Evolutionary conservation across 106 monocot genomes (phyloP).

Genomic region (Dactylorhiza incarnata): DNA sequence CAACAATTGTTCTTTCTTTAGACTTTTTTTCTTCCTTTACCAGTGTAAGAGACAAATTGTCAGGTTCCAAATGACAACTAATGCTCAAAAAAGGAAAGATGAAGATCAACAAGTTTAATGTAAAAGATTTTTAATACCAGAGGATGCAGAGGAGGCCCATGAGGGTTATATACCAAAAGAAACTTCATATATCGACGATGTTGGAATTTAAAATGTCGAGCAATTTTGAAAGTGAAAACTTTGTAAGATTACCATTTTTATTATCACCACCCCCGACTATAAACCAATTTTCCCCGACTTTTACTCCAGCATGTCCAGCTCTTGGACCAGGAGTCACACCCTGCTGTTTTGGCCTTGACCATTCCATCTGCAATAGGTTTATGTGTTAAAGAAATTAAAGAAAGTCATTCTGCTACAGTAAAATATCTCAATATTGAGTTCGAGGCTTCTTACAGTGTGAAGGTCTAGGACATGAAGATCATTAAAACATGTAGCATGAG

Average conservation of each 20-base stretch:
- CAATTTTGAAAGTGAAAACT: background rate
- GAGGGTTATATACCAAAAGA: too few relatives aligned
- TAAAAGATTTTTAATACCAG: too few relatives aligned
- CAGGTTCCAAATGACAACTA: too few relatives aligned
- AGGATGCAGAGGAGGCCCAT: too few relatives aligned
- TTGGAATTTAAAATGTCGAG: background rate
- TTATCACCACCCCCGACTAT: slow-evolving; percentile 96
- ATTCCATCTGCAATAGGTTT: slow-evolving; percentile 80
- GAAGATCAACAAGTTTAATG: too few relatives aligned
- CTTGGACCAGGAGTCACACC: slow-evolving; percentile 73
- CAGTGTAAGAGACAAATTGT: too few relatives aligned
- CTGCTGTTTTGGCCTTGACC: slow-evolving; percentile 87
- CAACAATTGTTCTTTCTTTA: too few relatives aligned
- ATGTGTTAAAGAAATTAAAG: slow-evolving; percentile 7
- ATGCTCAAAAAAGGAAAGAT: too few relatives aligned
- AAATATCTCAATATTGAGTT: slow-evolving; percentile 3
- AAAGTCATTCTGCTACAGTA: background rate
- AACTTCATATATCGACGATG: background rate
- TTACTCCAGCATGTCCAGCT: slow-evolving; percentile 95
- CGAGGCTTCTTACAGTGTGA: slow-evolving; percentile 54
- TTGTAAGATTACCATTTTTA: slow-evolving; percentile 53
- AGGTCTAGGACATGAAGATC: slow-evolving; percentile 97
- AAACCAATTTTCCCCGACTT: slow-evolving; percentile 94
- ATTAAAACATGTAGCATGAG: slow-evolving; percentile 95
- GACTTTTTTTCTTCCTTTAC: too few relatives aligned